Evolutionary conservation across 176 grass and related monocot genomes (phyloP).

Genomic region (Tillandsia fasciculata): DNA sequence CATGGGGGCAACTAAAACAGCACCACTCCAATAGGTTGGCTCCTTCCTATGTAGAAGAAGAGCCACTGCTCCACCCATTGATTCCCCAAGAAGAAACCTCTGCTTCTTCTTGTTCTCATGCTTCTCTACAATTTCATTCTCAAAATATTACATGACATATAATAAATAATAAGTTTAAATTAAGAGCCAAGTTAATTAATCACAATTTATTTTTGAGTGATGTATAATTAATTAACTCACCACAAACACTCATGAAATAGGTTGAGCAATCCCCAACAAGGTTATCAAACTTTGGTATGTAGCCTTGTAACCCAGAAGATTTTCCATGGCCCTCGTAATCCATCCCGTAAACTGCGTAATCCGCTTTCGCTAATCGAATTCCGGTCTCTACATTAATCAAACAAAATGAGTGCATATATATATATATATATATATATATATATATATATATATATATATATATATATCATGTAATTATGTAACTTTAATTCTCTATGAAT

Average conservation of each 20-base stretch:
- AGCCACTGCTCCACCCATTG: constrained; percentile 46
- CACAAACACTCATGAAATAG: constrained; percentile 44
- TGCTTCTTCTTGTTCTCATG: constrained; percentile 37
- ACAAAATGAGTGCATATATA: not conserved
- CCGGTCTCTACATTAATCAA: constrained; percentile 31
- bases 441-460: too few species aligned
- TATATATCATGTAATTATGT: too few species aligned
- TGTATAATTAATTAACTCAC: constrained; percentile 12
- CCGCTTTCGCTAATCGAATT: constrained; percentile 28
- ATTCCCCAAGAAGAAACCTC: constrained; percentile 47
- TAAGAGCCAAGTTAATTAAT: not conserved
- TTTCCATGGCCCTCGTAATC: constrained; percentile 72
- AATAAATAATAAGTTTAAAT: not conserved
- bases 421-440: too few species aligned
- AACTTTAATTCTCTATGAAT: too few species aligned
- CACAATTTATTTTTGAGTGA: not conserved
- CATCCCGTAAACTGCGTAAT: constrained; percentile 51
- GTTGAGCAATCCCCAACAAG: constrained; percentile 39
- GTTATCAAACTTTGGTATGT: constrained; percentile 34
- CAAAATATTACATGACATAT: not conserved
- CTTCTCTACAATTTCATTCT: constrained; percentile 20
- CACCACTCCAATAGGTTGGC: constrained; percentile 40
- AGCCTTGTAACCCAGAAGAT: constrained; percentile 46
- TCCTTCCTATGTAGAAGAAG: constrained; percentile 44
- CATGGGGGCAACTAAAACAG: constrained; percentile 55